These are phyloP conservation scores for Salix viminalis DNA, from an alignment of 345 rosid species.

Conservation along the genomic window DNA sequence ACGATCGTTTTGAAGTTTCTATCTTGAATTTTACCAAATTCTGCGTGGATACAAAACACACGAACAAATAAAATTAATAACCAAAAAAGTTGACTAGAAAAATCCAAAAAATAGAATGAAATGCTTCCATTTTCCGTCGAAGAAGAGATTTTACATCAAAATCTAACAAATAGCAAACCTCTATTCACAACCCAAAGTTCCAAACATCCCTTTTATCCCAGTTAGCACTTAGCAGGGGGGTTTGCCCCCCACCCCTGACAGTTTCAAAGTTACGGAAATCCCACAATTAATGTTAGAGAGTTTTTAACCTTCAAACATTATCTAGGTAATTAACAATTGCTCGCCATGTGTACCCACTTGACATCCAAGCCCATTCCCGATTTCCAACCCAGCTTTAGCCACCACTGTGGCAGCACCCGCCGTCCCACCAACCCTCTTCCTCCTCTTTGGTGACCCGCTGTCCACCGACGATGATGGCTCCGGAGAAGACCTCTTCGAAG, in stretches of 20 bases:
- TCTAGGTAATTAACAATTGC: conserved; percentile 27
- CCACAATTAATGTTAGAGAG: neutral
- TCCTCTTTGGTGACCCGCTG: conserved; percentile 51
- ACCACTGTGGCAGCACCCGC: conserved; percentile 5
- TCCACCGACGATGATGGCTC: conserved; percentile 48
- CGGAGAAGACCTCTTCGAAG: conserved; percentile 65
- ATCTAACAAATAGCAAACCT: neutral
- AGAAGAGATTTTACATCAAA: neutral
- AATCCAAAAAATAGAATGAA: neutral
- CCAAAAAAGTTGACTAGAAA: neutral
- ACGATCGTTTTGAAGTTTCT: neutral
- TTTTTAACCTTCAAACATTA: neutral
- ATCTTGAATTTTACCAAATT: too few relatives aligned
- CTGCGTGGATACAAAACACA: neutral
- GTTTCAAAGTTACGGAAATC: neutral
- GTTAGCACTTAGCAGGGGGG: too few relatives aligned
- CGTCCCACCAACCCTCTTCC: conserved; percentile 39
- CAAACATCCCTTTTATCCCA: neutral
- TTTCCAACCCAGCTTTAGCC: conserved; percentile 24
- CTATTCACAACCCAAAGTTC: conserved; percentile 15
- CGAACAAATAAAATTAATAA: neutral
- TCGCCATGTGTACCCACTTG: conserved; percentile 41
- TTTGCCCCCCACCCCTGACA: neutral
- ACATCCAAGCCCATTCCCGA: conserved; percentile 28
- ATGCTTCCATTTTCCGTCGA: neutral